These are phyloP conservation scores for Arabidopsis hybrid DNA, from an alignment of 441 rosid species.

Conservation along the genomic window DNA sequence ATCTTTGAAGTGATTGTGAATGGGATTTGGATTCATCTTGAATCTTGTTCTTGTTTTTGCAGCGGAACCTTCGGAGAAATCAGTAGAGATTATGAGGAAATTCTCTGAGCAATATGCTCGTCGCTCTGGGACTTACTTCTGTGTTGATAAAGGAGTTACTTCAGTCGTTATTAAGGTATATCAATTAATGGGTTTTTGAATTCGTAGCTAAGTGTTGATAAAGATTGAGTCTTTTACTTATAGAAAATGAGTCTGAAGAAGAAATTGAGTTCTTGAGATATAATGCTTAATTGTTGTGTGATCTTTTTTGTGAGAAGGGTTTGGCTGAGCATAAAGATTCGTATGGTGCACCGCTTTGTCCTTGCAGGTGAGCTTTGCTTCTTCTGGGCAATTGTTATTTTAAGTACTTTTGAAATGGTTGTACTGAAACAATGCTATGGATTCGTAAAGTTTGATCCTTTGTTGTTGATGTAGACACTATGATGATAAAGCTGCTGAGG, in stretches of 20 bases:
- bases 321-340: conserved; percentile 95
- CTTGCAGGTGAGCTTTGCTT: conserved; percentile 72
- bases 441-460: neutral
- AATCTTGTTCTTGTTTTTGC: conserved; percentile 21
- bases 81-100: conserved; percentile 92
- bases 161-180: conserved; percentile 93
- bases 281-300: conserved; percentile 5
- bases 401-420: conserved; percentile 1
- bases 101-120: conserved; percentile 97
- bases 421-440: conserved; percentile 10
- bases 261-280: conserved; percentile 8
- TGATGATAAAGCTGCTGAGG: conserved; percentile 93
- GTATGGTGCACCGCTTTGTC: conserved; percentile 95
- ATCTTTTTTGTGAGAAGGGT: conserved; percentile 53
- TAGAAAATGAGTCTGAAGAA: neutral
- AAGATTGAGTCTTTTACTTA: conserved; percentile 8
- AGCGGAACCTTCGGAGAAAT: conserved; percentile 89
- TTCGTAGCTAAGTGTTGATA: neutral
- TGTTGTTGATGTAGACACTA: conserved; percentile 67
- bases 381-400: neutral
- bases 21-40: neutral
- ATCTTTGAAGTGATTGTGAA: neutral
- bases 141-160: conserved; percentile 91
- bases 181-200: neutral
- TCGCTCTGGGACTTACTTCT: conserved; percentile 87